Percentiles rank a stretch among this genome's conserved stretches.
Conservation (phyloP, 192 early-diverging fungal species). For the Coemansia sp. region DNA sequence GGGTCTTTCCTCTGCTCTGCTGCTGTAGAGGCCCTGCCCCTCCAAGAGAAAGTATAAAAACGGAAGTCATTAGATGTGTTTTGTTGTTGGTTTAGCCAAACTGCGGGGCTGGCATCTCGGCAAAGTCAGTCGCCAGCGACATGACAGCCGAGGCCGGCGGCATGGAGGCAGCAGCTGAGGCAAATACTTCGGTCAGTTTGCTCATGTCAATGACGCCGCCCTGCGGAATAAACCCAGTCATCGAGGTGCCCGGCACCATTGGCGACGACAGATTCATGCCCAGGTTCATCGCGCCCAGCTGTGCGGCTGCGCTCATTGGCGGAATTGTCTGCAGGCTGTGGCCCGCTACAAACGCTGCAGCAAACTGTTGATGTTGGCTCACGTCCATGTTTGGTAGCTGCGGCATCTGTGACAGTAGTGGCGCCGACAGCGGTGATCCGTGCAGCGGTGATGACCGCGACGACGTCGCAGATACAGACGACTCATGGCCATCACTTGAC, state of each 20-base stretch:
- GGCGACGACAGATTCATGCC: constrained; percentile 2
- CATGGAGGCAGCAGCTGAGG: constrained; percentile 6
- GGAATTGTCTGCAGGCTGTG: constrained; percentile 17
- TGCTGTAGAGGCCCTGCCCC: no score
- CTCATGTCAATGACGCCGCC: constrained; percentile 29
- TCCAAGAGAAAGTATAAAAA: no score
- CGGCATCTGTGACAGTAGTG: constrained; percentile 28
- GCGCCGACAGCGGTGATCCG: constrained; percentile 44
- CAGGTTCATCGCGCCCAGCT: constrained; percentile 22
- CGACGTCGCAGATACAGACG: constrained; percentile 13
- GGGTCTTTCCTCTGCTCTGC: no score
- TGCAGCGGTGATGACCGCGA: constrained; percentile 26
- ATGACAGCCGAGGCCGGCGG: constrained; percentile 9
- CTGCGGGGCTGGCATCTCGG: constrained; percentile 3
- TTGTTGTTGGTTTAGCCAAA: neutral
- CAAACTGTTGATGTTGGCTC: neutral
- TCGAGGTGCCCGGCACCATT: constrained; percentile 39
- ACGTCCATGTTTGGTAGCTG: constrained; percentile 26
- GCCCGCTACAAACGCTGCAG: constrained; percentile 36
- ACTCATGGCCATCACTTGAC: constrained; percentile 29
- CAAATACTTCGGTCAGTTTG: constrained; percentile 36
- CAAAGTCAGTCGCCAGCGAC: constrained; percentile 12
- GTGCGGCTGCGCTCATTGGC: constrained; percentile 15
- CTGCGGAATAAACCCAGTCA: constrained; percentile 20
- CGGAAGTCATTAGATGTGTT: neutral